A percentile compares a stretch with the other conserved stretches of the same genome.
Conservation (phyloP, 805 yeast species). For the Kockiozyma suomiensis region DNA sequence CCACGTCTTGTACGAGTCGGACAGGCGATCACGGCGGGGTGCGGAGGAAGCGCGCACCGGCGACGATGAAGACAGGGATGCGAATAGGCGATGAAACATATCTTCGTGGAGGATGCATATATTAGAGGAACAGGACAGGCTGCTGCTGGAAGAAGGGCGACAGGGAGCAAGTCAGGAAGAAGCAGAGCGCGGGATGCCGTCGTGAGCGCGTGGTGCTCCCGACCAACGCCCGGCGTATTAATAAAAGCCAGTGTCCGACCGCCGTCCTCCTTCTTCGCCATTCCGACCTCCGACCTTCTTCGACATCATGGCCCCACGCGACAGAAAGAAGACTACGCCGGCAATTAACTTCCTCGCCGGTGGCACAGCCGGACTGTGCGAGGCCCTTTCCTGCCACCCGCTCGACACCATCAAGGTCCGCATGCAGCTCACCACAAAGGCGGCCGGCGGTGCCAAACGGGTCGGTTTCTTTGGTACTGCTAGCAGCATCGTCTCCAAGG, state of each 20-base stretch:
- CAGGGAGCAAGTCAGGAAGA: background rate
- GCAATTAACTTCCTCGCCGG: slow-evolving; percentile 60
- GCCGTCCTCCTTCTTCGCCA: background rate
- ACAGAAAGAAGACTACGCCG: slow-evolving; percentile 33
- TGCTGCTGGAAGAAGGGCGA: background rate
- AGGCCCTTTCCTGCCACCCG: slow-evolving; percentile 98
- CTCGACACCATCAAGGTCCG: slow-evolving; percentile 95
- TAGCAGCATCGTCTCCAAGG: slow-evolving; percentile 70
- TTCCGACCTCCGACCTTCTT: background rate
- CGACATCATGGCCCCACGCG: slow-evolving; percentile 22
- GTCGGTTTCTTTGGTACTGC: slow-evolving; percentile 91
- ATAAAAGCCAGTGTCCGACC: background rate
- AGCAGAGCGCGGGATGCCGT: background rate
- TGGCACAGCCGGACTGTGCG: slow-evolving; percentile 95
- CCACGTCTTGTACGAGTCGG: background rate
- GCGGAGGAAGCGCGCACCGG: background rate
- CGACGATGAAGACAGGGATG: background rate
- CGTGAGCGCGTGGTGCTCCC: slow-evolving; percentile 6
- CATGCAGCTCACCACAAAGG: slow-evolving; percentile 85
- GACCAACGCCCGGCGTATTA: slow-evolving; percentile 4
- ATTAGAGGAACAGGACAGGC: no score
- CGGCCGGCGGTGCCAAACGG: slow-evolving; percentile 55
- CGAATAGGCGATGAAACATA: no score
- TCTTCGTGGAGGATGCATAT: no score
- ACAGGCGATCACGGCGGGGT: background rate